Evolutionary conservation across 1,284 basidiomycete species (phyloP), one percentile per base, ranked within the genome.

Genomic region (Cutaneotrichosporon dermatis): DNA sequence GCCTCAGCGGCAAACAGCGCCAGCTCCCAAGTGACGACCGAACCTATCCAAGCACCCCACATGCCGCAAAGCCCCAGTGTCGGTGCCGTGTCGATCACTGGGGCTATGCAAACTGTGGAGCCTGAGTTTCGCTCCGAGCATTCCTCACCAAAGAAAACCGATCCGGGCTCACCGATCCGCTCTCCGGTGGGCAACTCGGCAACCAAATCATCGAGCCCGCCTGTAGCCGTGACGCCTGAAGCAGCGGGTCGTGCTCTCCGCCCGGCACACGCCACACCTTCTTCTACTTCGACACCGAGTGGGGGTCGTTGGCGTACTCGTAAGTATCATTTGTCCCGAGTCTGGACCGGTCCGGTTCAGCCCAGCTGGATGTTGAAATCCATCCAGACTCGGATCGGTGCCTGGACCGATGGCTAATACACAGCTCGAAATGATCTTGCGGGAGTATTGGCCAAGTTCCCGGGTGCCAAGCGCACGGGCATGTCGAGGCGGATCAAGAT

Each of bases 351-450:
- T 25, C 15, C 7, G 10, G 25, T 15, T 15, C 36, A 10, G 49
- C 39, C 16, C 36, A 16, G 13, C 10, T 11, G 4, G 10, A 6
- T 25, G 6, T 12, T 16, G 8, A 4, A 3, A 4, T 44, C 34
- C 15, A 16, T 34, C 39, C 41, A 35, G 40, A 15, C 15, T 6
- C 25, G 25, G 25, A 25, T 25, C 25, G 25, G 15, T 4, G 43
- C 25, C n/a, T 44, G 15, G 44, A 45, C 12, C 16, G 16, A 37
- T 4, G 12, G n/a, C 57, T 54, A n/a, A 59, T 52, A 7, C 16
- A 1, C 59, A 78, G 76, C 69, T 12, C 75, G 76, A 4, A 68
- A 71, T 50, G 76, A 78, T 53, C 68, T 79, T 6, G 60, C 70
- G 0, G 54, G 65, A 6, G 74, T 77, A 0, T 58, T 77, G 6